Evolutionary conservation across 2,329 filamentous ascomycete species (phyloP), one percentile per base, ranked within the genome.

Genomic region (Gliomastix tumulicola): DNA sequence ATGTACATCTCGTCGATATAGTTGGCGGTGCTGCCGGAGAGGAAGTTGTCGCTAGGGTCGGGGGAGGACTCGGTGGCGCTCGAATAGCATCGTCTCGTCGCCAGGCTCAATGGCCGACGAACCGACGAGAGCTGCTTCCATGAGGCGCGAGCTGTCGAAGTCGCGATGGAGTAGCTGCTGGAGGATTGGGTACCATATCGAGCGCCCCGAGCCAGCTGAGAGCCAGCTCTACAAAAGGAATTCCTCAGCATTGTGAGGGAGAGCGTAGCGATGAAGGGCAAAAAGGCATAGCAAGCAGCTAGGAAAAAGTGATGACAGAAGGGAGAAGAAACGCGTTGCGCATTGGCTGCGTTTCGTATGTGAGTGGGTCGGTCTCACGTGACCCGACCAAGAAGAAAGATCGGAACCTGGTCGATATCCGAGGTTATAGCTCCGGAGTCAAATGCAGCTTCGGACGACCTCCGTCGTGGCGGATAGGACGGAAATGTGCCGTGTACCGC

Each of bases 1-100:
- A 96, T 72, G 67, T 98, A 98, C 92, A 98, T 98, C 72, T 96
- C 92, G 64, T 98, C 92, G 59, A 98, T 88, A 69, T 98, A 98
- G 71, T 94, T 96, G 65, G 92, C 92, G 42, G 90, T 92, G 71
- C 87, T 97, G 49, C 92, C 92, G 45, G 88, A 87, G 43, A 98
- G 77, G 74, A 98, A 98, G 68, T 82, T 94, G 66, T 98, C 92
- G 63, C 85, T 95, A 47, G 89, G 79, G 59, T 95, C 88, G 45
- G 78, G 76, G 16, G 75, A 59, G 39, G 65, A 67, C 38, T 71
- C 63, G 38, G 74, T 67, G 48, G 52, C 58, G 41, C 74, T 74
- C 44, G 73, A 69, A 64, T 74, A 71, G 51, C 66, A 62, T 50
- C 66, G 71, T 42, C 72, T 71, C 41, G 63, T 56, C 42, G 66